These are phyloP conservation scores for Backusella macrospora DNA, from an alignment of 192 early-diverging fungal genomes.

Conservation along the genomic window DNA sequence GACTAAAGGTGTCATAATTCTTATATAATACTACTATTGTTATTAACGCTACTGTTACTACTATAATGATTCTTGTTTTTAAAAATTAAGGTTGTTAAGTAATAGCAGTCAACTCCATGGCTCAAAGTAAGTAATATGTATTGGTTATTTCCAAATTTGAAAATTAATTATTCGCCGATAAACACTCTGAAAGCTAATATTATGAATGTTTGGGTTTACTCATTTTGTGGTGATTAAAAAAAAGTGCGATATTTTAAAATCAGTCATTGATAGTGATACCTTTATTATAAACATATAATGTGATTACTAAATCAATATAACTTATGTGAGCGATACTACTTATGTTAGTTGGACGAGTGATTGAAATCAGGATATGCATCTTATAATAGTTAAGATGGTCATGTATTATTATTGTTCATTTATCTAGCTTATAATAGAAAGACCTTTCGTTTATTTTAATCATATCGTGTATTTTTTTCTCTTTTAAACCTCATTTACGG, in stretches of 20 bases:
- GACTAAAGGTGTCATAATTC: neutral
- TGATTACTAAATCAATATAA: neutral
- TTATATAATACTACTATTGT: neutral
- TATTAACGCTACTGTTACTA: neutral
- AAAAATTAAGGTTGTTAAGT: neutral
- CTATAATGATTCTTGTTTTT: neutral
- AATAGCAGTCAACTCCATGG: too few relatives aligned
- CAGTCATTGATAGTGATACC: neutral
- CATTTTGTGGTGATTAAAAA: conserved; percentile 10
- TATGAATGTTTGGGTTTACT: neutral
- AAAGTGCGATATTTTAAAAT: neutral
- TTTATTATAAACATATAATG: too few relatives aligned
- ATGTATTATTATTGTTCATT: neutral
- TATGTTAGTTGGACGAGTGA: neutral
- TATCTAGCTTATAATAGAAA: neutral
- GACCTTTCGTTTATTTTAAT: neutral
- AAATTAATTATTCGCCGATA: neutral
- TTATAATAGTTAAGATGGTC: neutral
- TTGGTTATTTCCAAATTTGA: neutral
- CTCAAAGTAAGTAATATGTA: too few relatives aligned
- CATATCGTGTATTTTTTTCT: neutral
- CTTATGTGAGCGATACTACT: neutral
- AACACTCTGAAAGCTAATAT: neutral
- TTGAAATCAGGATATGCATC: neutral
- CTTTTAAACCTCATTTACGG: neutral